Evolutionary conservation across 116 monocot genomes (phyloP).

Genomic region (Thalassia testudinum): DNA sequence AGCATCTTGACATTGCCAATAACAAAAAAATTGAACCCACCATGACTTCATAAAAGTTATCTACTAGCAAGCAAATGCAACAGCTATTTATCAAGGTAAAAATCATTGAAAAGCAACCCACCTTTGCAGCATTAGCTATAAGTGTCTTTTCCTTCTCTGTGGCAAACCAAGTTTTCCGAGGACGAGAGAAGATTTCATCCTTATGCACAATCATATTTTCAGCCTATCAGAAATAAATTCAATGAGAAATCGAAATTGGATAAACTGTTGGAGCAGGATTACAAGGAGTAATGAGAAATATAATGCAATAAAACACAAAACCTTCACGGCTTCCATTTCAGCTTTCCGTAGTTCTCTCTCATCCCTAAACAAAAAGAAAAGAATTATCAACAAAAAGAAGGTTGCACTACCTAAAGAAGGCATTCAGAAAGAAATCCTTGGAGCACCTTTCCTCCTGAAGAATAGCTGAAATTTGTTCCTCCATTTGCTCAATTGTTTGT

Average conservation of each 20-base stretch:
- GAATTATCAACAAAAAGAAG: not conserved
- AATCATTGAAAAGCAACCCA: constrained; percentile 10
- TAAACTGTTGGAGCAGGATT: not conserved
- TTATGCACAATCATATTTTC: constrained; percentile 87
- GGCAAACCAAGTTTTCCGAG: constrained; percentile 77
- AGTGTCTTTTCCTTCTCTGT: constrained; percentile 85
- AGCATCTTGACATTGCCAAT: no score
- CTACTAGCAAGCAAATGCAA: no score
- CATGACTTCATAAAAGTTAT: no score
- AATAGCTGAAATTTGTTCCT: constrained; percentile 68
- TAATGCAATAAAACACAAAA: constrained; percentile 6
- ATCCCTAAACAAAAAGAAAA: constrained; percentile 35
- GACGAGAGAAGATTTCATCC: constrained; percentile 89
- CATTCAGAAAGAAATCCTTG: not conserved
- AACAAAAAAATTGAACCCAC: no score
- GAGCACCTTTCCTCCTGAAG: constrained; percentile 75
- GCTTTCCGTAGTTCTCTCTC: constrained; percentile 74
- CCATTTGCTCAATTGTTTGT: constrained; percentile 66
- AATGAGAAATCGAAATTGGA: not conserved
- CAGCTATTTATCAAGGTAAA: no score
- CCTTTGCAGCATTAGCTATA: constrained; percentile 58
- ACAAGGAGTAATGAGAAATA: no score
- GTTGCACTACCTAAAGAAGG: not conserved
- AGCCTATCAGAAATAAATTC: constrained; percentile 24
- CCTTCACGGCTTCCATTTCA: constrained; percentile 97